Base-by-base conservation (phyloP, 1,139 yeast genomes). In the Kodamaea suecica region DNA sequence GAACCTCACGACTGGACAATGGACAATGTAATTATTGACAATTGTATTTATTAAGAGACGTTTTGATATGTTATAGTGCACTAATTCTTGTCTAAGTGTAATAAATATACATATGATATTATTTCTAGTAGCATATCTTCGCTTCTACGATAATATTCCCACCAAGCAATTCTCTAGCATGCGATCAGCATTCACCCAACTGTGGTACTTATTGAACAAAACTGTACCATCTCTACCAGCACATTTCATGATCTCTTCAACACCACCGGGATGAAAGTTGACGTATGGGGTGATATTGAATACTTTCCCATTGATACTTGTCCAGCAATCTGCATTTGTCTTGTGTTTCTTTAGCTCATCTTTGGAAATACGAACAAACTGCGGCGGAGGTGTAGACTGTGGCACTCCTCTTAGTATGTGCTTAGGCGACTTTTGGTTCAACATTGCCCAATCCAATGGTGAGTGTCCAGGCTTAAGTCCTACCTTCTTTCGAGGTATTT, bases 221-320 rank as follows among this genome's bases (percentile, higher is more conserved):
- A 61, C 49, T 1, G 96, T 87, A 1, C 94, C 95, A 53, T 90
- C 97, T 40, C 70, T 69, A 0, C 97, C 97, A 0, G 95, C 95
- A 49, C 85, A 77, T 38, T 78, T 76, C 77, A 85, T 67, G 30
- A 92, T 63, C 50, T 88, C 88, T 5, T 76, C 78, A 2, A 70
- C 80, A 1, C 98, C 98, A 16, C 98, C 98, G 0, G 98, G 98
- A 49, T 92, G 98, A 56, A 81, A 92, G 38, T 77, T 68, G 23
- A 92, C 57, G 57, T 92, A 92, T 7, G 85, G 80, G 0, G 96
- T 80, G 20, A 92, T 69, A 51, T 90, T 86, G 61, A 84, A 92
- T 2, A 92, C 95, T 48, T 78, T 82, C 1, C 92, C 90, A 34
- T 78, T 78, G 10, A 92, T 70, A 29, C 78, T 77, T 4, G 94